A percentile compares a stretch with the other conserved stretches of the same genome.
Evolutionary conservation across 2,329 filamentous ascomycete genomes (phyloP).

Genomic region (Beauveria rudraprayagi): DNA sequence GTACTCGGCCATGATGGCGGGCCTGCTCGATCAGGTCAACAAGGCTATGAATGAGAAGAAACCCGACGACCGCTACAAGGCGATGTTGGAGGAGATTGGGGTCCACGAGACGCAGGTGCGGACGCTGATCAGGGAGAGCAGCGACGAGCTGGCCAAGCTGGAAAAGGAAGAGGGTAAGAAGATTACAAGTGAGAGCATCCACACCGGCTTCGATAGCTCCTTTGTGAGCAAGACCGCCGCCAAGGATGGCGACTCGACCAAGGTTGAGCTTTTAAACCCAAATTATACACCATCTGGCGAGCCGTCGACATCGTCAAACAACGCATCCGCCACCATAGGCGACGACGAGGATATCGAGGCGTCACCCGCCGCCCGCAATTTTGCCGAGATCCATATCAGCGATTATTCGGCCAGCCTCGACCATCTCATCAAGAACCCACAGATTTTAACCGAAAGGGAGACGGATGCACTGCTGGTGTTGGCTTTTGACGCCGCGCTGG

Average conservation of each 20-base stretch:
- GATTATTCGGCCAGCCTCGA: conserved; percentile 67
- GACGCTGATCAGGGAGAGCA: conserved; percentile 66
- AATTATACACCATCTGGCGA: conserved; percentile 24
- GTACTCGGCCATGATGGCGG: conserved; percentile 98
- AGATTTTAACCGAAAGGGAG: conserved; percentile 74
- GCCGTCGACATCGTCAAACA: background rate
- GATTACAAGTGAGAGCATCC: conserved; percentile 86
- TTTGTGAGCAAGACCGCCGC: conserved; percentile 58
- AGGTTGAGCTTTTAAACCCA: conserved; percentile 73
- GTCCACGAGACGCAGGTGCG: conserved; percentile 71
- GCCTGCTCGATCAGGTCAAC: conserved; percentile 89
- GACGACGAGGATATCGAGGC: conserved; percentile 69
- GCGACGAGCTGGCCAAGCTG: conserved; percentile 66
- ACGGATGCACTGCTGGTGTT: conserved; percentile 86
- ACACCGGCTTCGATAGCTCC: conserved; percentile 85
- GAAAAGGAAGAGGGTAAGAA: conserved; percentile 80
- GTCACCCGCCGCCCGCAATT: conserved; percentile 69
- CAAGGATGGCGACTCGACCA: conserved; percentile 36
- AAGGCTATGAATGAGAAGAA: conserved; percentile 71
- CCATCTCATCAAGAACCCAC: conserved; percentile 71
- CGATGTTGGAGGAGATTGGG: conserved; percentile 71
- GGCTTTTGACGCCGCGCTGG: conserved; percentile 82
- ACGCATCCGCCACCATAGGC: conserved; percentile 30
- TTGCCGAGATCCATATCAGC: conserved; percentile 66
- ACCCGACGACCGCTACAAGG: conserved; percentile 58